Percentiles rank a stretch among this genome's conserved stretches.
phyloP scores from a whole-genome alignment of 2,329 filamentous ascomycete genomes.

The Talaromyces sp. region DNA sequence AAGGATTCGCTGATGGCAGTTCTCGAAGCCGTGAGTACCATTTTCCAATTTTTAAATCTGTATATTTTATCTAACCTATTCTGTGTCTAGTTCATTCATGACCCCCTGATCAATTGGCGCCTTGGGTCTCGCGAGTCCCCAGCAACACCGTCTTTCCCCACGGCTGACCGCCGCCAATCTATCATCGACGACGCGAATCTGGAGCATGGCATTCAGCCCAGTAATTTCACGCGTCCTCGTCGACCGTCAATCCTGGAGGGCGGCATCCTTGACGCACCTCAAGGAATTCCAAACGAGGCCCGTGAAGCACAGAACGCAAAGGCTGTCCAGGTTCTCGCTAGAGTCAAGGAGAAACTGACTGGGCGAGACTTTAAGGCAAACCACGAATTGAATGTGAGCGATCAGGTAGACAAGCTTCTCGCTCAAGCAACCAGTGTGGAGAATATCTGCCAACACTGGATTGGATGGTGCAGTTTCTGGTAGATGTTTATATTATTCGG shows the following conservation, averaged over 20 bases:
- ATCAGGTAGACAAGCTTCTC: conserved; percentile 91
- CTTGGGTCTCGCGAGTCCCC: conserved; percentile 63
- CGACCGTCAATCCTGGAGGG: conserved; percentile 66
- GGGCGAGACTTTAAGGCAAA: conserved; percentile 84
- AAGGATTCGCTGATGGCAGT: conserved; percentile 99
- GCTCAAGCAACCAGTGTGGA: conserved; percentile 94
- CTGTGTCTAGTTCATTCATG: conserved; percentile 79
- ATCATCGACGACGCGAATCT: conserved; percentile 50
- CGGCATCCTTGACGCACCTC: conserved; percentile 40
- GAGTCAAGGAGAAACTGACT: conserved; percentile 93
- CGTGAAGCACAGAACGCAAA: conserved; percentile 86
- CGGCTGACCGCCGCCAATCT: conserved; percentile 54
- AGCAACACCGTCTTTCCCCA: conserved; percentile 55
- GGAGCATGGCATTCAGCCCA: conserved; percentile 54
- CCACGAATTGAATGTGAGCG: conserved; percentile 78
- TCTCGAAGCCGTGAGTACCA: conserved; percentile 77
- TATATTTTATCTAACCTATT: conserved; percentile 17
- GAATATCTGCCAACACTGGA: conserved; percentile 98
- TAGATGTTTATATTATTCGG: conserved; percentile 33
- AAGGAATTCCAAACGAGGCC: conserved; percentile 39
- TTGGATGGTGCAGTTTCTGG: conserved; percentile 99
- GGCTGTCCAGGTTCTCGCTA: conserved; percentile 82
- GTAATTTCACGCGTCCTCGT: conserved; percentile 62
- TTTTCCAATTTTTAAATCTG: background rate
- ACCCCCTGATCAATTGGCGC: conserved; percentile 97